Evolutionary conservation across 441 rosid species (phyloP).

Genomic region (Erysimum cheiri): DNA sequence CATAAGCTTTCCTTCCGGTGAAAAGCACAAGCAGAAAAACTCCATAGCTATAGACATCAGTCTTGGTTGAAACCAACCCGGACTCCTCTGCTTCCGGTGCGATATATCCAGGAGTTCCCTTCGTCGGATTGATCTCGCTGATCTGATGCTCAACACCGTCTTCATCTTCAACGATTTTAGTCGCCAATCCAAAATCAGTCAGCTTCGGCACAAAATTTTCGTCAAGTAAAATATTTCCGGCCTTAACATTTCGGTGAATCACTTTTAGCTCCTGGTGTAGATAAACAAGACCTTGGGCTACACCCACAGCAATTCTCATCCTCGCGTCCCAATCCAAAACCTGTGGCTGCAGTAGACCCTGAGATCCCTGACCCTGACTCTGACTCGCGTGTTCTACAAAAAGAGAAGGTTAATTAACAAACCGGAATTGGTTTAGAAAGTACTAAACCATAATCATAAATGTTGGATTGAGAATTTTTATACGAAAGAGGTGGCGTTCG

Average conservation of each 20-base stretch:
- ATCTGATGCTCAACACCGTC: background rate
- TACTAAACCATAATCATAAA: background rate
- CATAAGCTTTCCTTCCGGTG: slow-evolving; percentile 32
- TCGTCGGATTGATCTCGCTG: background rate
- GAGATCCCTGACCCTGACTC: background rate
- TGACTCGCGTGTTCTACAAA: background rate
- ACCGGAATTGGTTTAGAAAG: background rate
- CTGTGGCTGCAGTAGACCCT: background rate
- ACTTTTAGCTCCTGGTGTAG: slow-evolving; percentile 2
- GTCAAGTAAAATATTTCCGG: slow-evolving; percentile 28
- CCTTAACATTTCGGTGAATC: slow-evolving; percentile 32
- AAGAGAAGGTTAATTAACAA: background rate
- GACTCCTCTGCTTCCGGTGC: slow-evolving; percentile 19
- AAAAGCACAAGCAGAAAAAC: slow-evolving; percentile 28
- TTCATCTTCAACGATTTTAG: background rate
- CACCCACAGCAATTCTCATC: slow-evolving; percentile 30
- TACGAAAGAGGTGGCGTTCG: slow-evolving; percentile 26
- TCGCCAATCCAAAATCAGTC: slow-evolving; percentile 38
- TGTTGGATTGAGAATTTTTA: background rate
- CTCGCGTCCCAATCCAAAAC: slow-evolving; percentile 20
- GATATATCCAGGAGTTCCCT: slow-evolving; percentile 32
- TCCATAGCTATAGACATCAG: slow-evolving; percentile 42
- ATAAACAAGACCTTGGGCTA: slow-evolving; percentile 28
- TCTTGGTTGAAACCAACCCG: slow-evolving; percentile 7
- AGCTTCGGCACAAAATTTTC: slow-evolving; percentile 27